A percentile compares a stretch with the other conserved stretches of the same genome.
phyloP scores from a whole-genome alignment of 371 early-diverging fungal genomes.

The Haplosporangium sp. region DNA sequence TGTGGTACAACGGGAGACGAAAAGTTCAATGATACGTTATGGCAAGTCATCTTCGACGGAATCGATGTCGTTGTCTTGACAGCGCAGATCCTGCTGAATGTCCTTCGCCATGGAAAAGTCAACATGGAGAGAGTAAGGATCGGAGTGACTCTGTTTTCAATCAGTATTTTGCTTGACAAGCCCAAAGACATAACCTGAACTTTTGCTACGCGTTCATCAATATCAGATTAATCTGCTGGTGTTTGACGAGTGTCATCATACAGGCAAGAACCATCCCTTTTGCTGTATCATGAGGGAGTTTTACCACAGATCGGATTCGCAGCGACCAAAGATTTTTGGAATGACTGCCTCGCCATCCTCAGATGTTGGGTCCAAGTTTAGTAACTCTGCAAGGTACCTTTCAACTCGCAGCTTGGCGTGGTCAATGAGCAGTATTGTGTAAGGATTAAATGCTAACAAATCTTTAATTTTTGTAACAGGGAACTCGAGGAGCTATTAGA shows the following conservation, averaged over 20 bases:
- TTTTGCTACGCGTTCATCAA: background rate
- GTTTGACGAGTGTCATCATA: conserved; percentile 96
- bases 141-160: too few relatives aligned
- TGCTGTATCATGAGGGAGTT: conserved; percentile 87
- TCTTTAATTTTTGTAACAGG: conserved; percentile 33
- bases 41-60: conserved; percentile 67
- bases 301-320: conserved; percentile 61
- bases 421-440: too few relatives aligned
- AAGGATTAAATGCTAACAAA: background rate
- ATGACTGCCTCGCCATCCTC: conserved; percentile 92
- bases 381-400: conserved; percentile 56
- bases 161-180: too few relatives aligned
- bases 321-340: conserved; percentile 87
- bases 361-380: conserved; percentile 17
- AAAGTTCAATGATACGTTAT: conserved; percentile 66
- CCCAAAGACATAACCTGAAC: too few relatives aligned
- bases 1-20: conserved; percentile 80
- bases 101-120: conserved; percentile 77
- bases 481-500: conserved; percentile 78
- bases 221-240: conserved; percentile 80
- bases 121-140: conserved; percentile 66
- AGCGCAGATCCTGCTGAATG: conserved; percentile 84
- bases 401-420: too few relatives aligned
- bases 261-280: conserved; percentile 85
- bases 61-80: conserved; percentile 88